A percentile compares a stretch with the other conserved stretches of the same genome.
Evolutionary conservation across 139 green algal species (phyloP).

Genomic region (Chlamydomonas asymmetrica): DNA sequence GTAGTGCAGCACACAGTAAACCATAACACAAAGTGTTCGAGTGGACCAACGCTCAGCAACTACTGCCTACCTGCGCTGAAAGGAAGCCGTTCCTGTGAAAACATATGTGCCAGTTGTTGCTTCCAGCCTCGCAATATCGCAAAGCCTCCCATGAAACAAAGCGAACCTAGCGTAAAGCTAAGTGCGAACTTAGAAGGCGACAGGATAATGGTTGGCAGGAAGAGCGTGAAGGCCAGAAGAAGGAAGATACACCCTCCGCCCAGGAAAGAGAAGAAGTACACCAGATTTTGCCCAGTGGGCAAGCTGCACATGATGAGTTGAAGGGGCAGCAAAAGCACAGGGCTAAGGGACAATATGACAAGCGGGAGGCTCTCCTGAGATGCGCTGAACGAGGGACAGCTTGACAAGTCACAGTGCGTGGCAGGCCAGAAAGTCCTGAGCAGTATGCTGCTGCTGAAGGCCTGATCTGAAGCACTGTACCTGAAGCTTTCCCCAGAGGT

Average conservation of each 20-base stretch:
- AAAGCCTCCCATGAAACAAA: slow-evolving; percentile 78
- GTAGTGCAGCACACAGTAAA: background rate
- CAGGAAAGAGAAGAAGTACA: slow-evolving; percentile 59
- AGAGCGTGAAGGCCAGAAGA: slow-evolving; percentile 85
- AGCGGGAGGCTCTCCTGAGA: no score
- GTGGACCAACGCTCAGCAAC: background rate
- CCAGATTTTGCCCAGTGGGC: slow-evolving; percentile 43
- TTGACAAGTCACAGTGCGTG: no score
- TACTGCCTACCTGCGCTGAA: slow-evolving; percentile 63
- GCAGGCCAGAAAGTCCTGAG: no score
- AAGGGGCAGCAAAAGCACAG: no score
- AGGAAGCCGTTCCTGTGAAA: slow-evolving; percentile 72
- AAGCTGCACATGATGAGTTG: no score
- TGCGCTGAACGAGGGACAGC: no score
- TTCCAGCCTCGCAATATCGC: slow-evolving; percentile 79
- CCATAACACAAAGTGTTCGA: background rate
- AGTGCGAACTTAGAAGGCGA: slow-evolving; percentile 94
- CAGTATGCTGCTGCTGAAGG: no score
- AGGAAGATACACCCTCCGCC: slow-evolving; percentile 75
- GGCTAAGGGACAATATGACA: no score
- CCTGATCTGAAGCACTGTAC: no score
- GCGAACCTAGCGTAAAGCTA: slow-evolving; percentile 85
- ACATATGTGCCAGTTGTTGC: slow-evolving; percentile 85
- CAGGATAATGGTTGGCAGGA: slow-evolving; percentile 89
- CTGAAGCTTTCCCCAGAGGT: no score